Evolutionary conservation across 164 flowering plant species (phyloP).

Genomic region (Vitis cinerea): DNA sequence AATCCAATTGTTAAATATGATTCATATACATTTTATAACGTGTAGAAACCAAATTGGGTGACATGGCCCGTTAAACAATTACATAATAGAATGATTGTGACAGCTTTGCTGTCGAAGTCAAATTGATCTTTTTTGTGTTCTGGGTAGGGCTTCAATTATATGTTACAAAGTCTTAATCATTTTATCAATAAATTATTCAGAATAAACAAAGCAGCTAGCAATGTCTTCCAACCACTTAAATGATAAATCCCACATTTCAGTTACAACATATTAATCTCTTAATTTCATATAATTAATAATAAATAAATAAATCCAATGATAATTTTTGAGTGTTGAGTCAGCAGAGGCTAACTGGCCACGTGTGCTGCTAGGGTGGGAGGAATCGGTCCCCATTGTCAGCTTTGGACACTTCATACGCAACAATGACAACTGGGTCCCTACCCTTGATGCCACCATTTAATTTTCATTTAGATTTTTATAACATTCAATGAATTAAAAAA

Average conservation of each 20-base stretch:
- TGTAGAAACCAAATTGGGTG: no score
- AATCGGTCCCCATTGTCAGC: constrained; percentile 23
- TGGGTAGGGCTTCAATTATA: constrained; percentile 3
- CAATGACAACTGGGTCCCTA: constrained; percentile 25
- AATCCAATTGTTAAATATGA: no score
- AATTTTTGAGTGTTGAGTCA: background rate
- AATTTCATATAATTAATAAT: constrained; percentile 1
- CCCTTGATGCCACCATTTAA: constrained; percentile 3
- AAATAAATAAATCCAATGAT: no score
- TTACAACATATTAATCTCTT: background rate
- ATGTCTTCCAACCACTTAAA: background rate
- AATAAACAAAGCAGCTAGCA: constrained; percentile 1
- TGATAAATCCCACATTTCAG: background rate
- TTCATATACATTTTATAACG: no score
- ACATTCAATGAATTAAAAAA: no score
- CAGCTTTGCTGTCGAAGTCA: constrained; percentile 15
- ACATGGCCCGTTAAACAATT: no score
- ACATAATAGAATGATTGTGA: constrained; percentile 7
- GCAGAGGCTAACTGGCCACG: constrained; percentile 25
- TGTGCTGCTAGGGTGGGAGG: constrained; percentile 26
- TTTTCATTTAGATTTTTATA: no score
- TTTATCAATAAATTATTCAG: background rate
- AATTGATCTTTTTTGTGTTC: constrained; percentile 7
- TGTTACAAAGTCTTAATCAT: constrained; percentile 24
- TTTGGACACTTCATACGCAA: constrained; percentile 30